These are phyloP conservation scores for Suhomyces atakaporum DNA, from an alignment of 1,139 yeast genomes.

Conservation along the genomic window DNA sequence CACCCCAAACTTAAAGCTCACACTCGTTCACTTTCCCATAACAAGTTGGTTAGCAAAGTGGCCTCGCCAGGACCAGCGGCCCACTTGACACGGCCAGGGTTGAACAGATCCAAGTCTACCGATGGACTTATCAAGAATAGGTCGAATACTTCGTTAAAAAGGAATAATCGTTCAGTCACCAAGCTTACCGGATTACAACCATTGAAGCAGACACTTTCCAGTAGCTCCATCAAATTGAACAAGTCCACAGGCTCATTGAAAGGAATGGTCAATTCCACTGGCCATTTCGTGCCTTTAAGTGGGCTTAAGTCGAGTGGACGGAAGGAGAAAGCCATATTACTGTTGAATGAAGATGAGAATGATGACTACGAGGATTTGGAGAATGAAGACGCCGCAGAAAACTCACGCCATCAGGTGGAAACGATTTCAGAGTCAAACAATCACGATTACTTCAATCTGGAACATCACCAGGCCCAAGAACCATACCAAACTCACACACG, in stretches of 20 bases:
- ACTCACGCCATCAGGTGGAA: neutral
- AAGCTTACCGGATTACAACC: constrained; percentile 43
- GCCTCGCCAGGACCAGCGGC: constrained; percentile 19
- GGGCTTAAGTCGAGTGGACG: constrained; percentile 44
- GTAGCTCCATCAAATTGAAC: constrained; percentile 26
- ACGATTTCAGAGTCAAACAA: neutral
- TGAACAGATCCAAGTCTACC: constrained; percentile 46
- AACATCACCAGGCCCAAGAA: neutral
- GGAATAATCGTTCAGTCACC: constrained; percentile 42
- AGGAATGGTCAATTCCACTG: constrained; percentile 24
- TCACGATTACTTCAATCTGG: constrained; percentile 7
- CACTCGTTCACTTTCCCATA: constrained; percentile 39
- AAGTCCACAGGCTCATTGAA: constrained; percentile 41
- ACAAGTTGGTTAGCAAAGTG: constrained; percentile 26
- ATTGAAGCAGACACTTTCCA: constrained; percentile 40
- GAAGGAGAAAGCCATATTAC: constrained; percentile 44
- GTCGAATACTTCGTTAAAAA: constrained; percentile 27
- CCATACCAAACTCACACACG: neutral
- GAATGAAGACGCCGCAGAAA: constrained; percentile 8
- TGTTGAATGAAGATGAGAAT: constrained; percentile 29
- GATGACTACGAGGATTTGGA: constrained; percentile 19
- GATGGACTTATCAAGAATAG: constrained; percentile 38
- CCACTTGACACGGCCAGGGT: constrained; percentile 29
- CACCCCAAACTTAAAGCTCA: constrained; percentile 22
- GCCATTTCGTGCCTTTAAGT: constrained; percentile 16